Percentiles rank a stretch among this genome's conserved stretches.
Conservation (phyloP, 768 basidiomycete genomes). For the Suillus subaureus region DNA sequence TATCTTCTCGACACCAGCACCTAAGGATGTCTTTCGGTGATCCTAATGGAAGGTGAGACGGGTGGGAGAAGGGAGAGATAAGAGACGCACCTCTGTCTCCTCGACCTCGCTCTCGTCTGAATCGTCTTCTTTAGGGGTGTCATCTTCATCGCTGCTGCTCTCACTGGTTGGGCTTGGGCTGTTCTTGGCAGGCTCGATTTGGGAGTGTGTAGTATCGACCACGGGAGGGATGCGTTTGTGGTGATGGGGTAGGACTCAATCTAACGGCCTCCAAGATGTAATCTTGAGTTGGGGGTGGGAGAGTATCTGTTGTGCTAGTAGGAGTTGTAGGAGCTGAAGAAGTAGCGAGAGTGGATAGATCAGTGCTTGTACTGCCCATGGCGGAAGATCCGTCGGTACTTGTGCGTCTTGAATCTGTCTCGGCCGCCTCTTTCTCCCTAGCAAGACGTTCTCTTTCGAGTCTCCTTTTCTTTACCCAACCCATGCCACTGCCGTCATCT, state of each 20-base stretch:
- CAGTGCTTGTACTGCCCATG: slow-evolving; percentile 4
- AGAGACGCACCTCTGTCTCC: slow-evolving; percentile 18
- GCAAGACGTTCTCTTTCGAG: slow-evolving; percentile 55
- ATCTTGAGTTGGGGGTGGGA: neutral
- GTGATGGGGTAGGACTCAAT: slow-evolving; percentile 18
- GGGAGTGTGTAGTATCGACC: neutral
- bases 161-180: neutral
- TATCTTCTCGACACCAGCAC: slow-evolving; percentile 39
- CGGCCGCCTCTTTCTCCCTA: slow-evolving; percentile 21
- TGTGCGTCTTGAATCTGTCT: neutral
- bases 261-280: slow-evolving; percentile 28
- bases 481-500: slow-evolving; percentile 87
- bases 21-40: slow-evolving; percentile 33
- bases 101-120: slow-evolving; percentile 14
- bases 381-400: slow-evolving; percentile 3
- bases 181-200: neutral
- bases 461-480: slow-evolving; percentile 71
- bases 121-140: slow-evolving; percentile 9
- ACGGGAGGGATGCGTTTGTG: neutral
- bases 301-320: neutral
- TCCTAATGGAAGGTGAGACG: slow-evolving; percentile 21
- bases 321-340: slow-evolving; percentile 3
- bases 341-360: slow-evolving; percentile 3
- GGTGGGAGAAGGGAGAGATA: neutral
- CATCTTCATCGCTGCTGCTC: slow-evolving; percentile 14